Conservation (phyloP, 148 eudicot genomes). For the Amaranthus palmeri region DNA sequence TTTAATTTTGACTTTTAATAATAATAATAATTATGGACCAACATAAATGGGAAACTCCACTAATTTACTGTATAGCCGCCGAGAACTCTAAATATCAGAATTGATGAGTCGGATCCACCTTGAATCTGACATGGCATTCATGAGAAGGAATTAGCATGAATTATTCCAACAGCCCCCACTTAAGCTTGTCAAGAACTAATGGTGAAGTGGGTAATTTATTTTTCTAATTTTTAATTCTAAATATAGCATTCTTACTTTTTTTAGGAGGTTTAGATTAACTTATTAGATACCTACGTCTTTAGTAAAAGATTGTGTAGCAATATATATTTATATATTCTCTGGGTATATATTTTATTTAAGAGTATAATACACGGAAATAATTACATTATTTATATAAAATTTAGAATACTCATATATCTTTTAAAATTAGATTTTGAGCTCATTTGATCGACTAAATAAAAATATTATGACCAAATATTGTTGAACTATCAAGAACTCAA, state of each 20-base stretch:
- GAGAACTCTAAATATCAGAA: constrained; percentile 5
- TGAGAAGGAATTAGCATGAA: background rate
- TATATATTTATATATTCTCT: no score
- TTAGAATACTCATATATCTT: no score
- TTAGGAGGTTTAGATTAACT: background rate
- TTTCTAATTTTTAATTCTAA: background rate
- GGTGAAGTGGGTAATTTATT: background rate
- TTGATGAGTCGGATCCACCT: constrained; percentile 16
- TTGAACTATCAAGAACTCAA: no score
- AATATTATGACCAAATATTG: no score
- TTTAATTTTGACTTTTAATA: constrained; percentile 2
- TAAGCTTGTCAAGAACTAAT: background rate
- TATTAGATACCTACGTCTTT: no score
- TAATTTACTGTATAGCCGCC: constrained; percentile 6
- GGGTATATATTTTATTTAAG: no score
- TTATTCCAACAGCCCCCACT: constrained; percentile 3
- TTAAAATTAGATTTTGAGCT: no score
- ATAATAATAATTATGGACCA: background rate
- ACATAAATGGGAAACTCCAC: constrained; percentile 4
- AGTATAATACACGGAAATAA: no score
- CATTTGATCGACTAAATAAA: no score
- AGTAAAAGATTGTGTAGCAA: no score
- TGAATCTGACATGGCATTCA: constrained; percentile 8
- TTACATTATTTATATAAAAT: no score
- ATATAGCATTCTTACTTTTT: background rate